Evolutionary conservation across 2,329 filamentous ascomycete genomes (phyloP), one percentile per base, ranked within the genome.

Genomic region (Alternaria viburni): DNA sequence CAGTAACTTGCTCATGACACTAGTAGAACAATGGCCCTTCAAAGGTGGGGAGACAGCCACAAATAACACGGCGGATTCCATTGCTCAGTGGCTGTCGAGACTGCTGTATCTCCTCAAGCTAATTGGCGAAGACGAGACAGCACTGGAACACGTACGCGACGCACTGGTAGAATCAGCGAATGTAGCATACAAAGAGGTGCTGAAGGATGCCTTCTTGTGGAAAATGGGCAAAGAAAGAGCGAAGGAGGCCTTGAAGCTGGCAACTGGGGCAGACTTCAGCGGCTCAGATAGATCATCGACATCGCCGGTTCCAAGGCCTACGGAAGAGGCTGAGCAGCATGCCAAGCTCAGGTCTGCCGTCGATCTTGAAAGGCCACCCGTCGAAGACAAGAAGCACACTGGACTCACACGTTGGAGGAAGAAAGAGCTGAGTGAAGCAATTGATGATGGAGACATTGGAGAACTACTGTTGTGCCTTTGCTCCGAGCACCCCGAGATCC

Each of bases 21-120:
- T 97, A 19, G 81, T 87, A 4, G 94, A 97, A 76, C 94, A 97
- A 77, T 87, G 93, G 80, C 87, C 89, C 0, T 97, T 92, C 71
- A 77, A 76, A 56, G 82, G 74, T 17, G 71, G 73, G 2, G 73
- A 74, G 46, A 46, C 66, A 3, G 64, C 73, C 36, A 74, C 73
- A 25, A 69, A 63, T 6, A 73, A 68, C 25, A 61, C 69, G 15
- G 76, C 72, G 21, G 77, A 75, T 47, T 54, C 70, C 12, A 59
- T 81, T 43, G 73, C 77, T 3, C 73, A 78, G 17, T 81, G 78
- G 78, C 61, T 80, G 10, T 73, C 76, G 1, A 77, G 74, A 49
- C 61, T 80, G 9, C 61, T 81, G 5, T 77, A 77, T 56, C 69
- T 79, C 8, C 68, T 79, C 44, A 77, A 79, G 28, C 61, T 77